A percentile compares a stretch with the other conserved stretches of the same genome.
Conservation (phyloP, 1,139 yeast species). For the Blastobotrys buckinghamii region DNA sequence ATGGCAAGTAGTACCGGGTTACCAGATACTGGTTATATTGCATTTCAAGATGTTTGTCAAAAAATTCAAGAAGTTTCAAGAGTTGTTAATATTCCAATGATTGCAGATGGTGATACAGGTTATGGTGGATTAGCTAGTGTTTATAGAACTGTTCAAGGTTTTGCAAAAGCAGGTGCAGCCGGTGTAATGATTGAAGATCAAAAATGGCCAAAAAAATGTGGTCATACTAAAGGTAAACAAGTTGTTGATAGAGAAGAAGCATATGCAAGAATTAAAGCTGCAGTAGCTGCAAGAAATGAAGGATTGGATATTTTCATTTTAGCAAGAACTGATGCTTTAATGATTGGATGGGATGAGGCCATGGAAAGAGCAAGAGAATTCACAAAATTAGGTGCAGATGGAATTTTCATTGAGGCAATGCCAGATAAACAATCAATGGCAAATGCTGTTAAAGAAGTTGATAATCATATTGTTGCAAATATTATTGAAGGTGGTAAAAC, state of each 20-base stretch:
- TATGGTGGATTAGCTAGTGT: conserved; percentile 17
- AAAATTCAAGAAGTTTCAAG: conserved; percentile 12
- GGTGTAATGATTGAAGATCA: conserved; percentile 18
- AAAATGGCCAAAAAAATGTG: conserved; percentile 17
- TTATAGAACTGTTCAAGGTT: conserved; percentile 16
- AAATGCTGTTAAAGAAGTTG: conserved; percentile 12
- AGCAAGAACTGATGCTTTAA: conserved; percentile 17
- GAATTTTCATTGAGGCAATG: conserved; percentile 16
- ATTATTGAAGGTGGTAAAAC: conserved; percentile 19
- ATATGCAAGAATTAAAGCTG: conserved; percentile 14
- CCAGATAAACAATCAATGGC: conserved; percentile 15
- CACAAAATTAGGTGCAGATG: conserved; percentile 16
- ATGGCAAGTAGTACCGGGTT: conserved; percentile 14
- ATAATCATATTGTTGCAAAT: conserved; percentile 15
- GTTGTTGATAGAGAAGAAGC: conserved; percentile 17
- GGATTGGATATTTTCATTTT: conserved; percentile 16
- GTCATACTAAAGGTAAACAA: conserved; percentile 17
- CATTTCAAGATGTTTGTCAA: conserved; percentile 15
- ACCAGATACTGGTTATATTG: conserved; percentile 17
- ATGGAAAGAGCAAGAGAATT: conserved; percentile 14
- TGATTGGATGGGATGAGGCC: conserved; percentile 15
- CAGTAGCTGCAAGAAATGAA: conserved; percentile 14
- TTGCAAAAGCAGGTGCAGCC: conserved; percentile 17
- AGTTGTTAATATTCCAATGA: conserved; percentile 13
- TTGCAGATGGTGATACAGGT: conserved; percentile 18